Base-by-base conservation (phyloP, 495 filamentous ascomycete species). In the Podospora anserina region DNA sequence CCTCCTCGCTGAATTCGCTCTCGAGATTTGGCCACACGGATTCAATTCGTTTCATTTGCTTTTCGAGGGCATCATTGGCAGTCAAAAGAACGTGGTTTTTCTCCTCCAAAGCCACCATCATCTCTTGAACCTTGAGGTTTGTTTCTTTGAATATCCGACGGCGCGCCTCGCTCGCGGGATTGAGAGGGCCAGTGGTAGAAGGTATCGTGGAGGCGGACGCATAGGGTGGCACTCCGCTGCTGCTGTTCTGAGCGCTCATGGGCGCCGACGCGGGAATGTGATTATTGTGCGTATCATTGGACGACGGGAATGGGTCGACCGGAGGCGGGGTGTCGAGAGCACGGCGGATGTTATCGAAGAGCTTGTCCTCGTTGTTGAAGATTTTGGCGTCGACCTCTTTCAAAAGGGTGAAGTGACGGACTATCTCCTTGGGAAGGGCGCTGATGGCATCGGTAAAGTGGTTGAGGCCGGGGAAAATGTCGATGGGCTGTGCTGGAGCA, bases 301-400 rank as follows among this genome's bases (percentile, higher is more conserved):
- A 49, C 9, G 61, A 63, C 18, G 61, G 76, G 78, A 32, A 78
- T 79, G 63, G 71, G 64, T 58, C 76, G 68, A 61, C 79, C 61
- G 83, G 82, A 26, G 81, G 79, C 70, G 87, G 85, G 27, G 87
- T 83, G 66, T 87, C 85, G 65, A 89, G 87, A 20, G 90, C 88
- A 66, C 81, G 82, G 53, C 88, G 83, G 69, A 96, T 85, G 67
- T 94, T 81, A 72, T 89, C 82, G 66, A 89, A 84, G 39, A 97
- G 83, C 72, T 86, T 80, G 69, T 90, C 87, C 78, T 92, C 90
- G 3, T 90, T 88, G 23, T 87, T 86, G 74, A 90, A 90, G 64
- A 92, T 87, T 79, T 99, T 99, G 62, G 95, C 94, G 81, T 99
- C 96, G 39, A 97, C 95, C 78, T 99, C 95, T 72, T 97, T 97